Percentiles rank a stretch among this genome's conserved stretches.
Evolutionary conservation across 2,329 filamentous ascomycete genomes (phyloP).

Genomic region (Fonsecaea erecta): DNA sequence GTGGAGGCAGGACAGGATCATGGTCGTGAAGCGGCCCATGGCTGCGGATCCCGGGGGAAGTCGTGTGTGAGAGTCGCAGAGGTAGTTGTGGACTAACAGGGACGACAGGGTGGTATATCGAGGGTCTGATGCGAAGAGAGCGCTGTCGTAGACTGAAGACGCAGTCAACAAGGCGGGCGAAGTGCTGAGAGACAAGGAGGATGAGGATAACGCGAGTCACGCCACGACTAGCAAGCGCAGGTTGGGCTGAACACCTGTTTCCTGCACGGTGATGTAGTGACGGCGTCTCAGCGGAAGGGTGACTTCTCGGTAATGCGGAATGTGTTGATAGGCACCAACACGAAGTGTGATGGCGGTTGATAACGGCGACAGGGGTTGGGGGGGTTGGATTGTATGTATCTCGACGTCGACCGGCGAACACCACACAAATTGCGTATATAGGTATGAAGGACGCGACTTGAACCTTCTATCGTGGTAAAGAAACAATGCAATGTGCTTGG

Average conservation of each 20-base stretch:
- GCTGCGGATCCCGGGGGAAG: not conserved
- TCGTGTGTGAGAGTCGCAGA: not conserved
- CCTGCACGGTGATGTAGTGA: not conserved
- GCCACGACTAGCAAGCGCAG: not conserved
- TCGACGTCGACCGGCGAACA: not conserved
- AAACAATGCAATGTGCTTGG: not conserved
- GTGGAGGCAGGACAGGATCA: slow-evolving; percentile 35
- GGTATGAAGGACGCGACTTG: not conserved
- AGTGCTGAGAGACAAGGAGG: not conserved
- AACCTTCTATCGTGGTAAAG: not conserved
- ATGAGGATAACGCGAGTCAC: not conserved
- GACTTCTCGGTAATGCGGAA: not conserved
- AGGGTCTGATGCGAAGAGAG: not conserved
- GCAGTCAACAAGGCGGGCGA: not conserved
- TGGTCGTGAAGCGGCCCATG: slow-evolving; percentile 34
- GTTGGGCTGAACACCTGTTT: not conserved
- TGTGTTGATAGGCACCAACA: not conserved
- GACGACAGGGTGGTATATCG: not conserved
- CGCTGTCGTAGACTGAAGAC: not conserved
- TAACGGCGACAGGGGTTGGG: not conserved
- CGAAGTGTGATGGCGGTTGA: not conserved
- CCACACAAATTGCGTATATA: not conserved
- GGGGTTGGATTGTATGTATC: not conserved
- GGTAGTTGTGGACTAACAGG: not conserved
- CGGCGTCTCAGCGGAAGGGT: not conserved